Base-by-base conservation (phyloP, 108 stramenopile species). In the Pseudonitzschia pungens region DNA sequence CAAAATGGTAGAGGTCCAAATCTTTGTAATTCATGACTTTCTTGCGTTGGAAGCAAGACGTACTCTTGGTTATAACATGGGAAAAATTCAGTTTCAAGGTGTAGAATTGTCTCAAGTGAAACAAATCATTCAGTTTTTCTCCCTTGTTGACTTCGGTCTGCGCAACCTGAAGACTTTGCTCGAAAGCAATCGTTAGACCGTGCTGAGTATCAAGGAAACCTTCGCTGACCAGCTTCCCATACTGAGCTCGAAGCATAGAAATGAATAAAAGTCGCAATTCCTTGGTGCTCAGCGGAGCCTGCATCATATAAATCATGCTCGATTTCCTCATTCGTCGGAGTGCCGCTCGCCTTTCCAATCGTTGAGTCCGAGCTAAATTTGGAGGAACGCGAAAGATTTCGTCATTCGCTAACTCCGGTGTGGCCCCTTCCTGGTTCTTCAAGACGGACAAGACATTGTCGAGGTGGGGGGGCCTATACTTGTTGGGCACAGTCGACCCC, bases 171-270 rank as follows among this genome's bases (percentile, higher is more conserved):
- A 89, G 72, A 69, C 84, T 83, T 53, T 83, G 78, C 27, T 69
- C 58, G 26, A 91, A 59, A n/a, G 82, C 69, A 40, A 83, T 58
- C 3, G 77, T 65, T 18, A 85, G 71, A 21, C 83, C 69, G 26
- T 86, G 80, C 22, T 70, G 69, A 27, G 74, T 72, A 15, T 77
- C 84, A 1, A 91, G 48, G 56, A 86, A 82, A 22, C 90, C 90
- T 27, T 75, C 44, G 43, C 77, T 67, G 20, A 91, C 72, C 56
- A 81, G 79, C 2, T 71, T 59, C 21, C 79, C 72, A 51, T 91
- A 91, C 28, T 74, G 67, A 9, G 81, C 69, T 42, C 65, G 72
- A 60, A 89, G 44, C 15, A 89, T 83, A 31, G 78, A 79, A 11
- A 87, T 62, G 63, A 84, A 87, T 14, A 84, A 69, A 26, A 75